Conservation (phyloP, 805 yeast species). For the Candida coquimbonensis region DNA sequence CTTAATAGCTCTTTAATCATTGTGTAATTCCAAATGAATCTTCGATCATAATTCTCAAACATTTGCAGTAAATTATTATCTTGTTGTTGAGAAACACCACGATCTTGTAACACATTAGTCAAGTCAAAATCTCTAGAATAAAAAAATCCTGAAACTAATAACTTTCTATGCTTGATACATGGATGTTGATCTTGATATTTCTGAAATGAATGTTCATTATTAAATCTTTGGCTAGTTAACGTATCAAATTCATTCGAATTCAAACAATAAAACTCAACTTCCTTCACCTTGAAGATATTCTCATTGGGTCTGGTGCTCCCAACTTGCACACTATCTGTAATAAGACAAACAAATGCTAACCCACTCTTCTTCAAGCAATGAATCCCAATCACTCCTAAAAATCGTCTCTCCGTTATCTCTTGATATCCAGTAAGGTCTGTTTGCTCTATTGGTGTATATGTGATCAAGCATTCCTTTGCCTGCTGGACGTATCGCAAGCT, state of each 20-base stretch:
- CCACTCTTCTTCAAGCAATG: slow-evolving; percentile 42
- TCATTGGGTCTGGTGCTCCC: slow-evolving; percentile 56
- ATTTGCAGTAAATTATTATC: slow-evolving; percentile 28
- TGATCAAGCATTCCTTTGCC: slow-evolving; percentile 35
- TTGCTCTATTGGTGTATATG: slow-evolving; percentile 38
- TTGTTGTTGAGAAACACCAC: slow-evolving; percentile 38
- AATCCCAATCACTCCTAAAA: slow-evolving; percentile 57
- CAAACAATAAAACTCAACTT: slow-evolving; percentile 59
- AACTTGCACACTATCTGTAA: slow-evolving; percentile 46
- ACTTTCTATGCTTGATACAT: slow-evolving; percentile 65
- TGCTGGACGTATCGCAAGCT: slow-evolving; percentile 40
- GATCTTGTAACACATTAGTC: slow-evolving; percentile 69
- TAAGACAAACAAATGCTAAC: slow-evolving; percentile 45
- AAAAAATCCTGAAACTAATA: slow-evolving; percentile 79
- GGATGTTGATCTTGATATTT: slow-evolving; percentile 56
- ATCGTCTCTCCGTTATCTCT: slow-evolving; percentile 30
- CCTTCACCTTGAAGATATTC: slow-evolving; percentile 44
- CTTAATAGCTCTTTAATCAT: slow-evolving; percentile 73
- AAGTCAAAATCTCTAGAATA: slow-evolving; percentile 87
- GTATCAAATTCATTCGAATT: slow-evolving; percentile 49
- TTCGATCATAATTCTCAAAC: slow-evolving; percentile 52
- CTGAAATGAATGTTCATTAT: slow-evolving; percentile 20
- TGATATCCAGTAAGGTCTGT: slow-evolving; percentile 34
- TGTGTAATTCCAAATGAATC: slow-evolving; percentile 87
- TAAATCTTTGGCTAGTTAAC: slow-evolving; percentile 18